A percentile compares a stretch with the other conserved stretches of the same genome.
These are phyloP conservation scores for Salix arbutifolia DNA, from an alignment of 345 rosid species.

Conservation along the genomic window DNA sequence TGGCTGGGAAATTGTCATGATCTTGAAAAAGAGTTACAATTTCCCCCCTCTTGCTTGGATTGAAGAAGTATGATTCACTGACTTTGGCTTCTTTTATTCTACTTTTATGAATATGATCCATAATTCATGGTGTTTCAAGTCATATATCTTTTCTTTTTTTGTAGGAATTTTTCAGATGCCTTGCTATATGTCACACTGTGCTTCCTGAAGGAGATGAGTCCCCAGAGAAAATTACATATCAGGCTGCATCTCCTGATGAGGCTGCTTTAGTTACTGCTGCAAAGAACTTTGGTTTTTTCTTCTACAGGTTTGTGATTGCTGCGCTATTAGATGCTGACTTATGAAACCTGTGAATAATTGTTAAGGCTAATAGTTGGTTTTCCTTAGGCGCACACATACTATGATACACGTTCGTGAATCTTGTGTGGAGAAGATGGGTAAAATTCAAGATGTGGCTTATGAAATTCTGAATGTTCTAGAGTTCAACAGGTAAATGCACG, in stretches of 20 bases:
- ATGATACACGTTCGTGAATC: slow-evolving; percentile 92
- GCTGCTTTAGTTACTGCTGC: slow-evolving; percentile 97
- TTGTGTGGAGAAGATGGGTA: slow-evolving; percentile 95
- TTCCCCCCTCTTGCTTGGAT: not conserved
- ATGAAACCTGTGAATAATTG: not conserved
- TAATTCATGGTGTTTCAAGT: slow-evolving; percentile 3
- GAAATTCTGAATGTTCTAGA: slow-evolving; percentile 97
- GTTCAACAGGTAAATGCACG: slow-evolving; percentile 76
- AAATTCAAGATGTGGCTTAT: slow-evolving; percentile 71
- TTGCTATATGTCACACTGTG: slow-evolving; percentile 98
- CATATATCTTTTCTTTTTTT: slow-evolving; percentile 13
- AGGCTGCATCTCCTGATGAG: slow-evolving; percentile 99
- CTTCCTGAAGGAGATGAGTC: slow-evolving; percentile 98
- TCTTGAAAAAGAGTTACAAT: not conserved
- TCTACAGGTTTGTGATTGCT: slow-evolving; percentile 53
- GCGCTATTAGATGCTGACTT: not conserved
- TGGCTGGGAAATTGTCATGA: not conserved
- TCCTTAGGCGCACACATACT: slow-evolving; percentile 90
- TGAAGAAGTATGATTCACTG: not conserved
- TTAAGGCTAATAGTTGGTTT: slow-evolving; percentile 18
- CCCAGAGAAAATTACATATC: slow-evolving; percentile 87
- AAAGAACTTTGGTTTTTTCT: slow-evolving; percentile 97
- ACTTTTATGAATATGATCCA: not conserved
- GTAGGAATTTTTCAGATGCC: slow-evolving; percentile 98
- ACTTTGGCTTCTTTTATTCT: not conserved